phyloP scores from a whole-genome alignment of 257 asterid genomes.

The Forsythia suspensa region DNA sequence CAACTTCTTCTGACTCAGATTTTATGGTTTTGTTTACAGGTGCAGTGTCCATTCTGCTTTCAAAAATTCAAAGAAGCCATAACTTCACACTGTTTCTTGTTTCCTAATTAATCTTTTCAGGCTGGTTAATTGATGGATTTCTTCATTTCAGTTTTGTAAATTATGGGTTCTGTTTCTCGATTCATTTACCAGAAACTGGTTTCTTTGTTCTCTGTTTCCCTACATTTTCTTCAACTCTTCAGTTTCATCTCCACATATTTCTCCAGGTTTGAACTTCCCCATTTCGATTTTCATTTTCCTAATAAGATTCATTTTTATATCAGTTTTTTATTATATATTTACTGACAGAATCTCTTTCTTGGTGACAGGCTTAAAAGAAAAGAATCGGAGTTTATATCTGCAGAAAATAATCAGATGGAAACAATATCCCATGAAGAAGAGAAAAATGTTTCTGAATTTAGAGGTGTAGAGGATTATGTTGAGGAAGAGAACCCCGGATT shows the following conservation, averaged over 20 bases:
- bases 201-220: slow-evolving; percentile 34
- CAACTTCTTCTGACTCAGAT: slow-evolving; percentile 43
- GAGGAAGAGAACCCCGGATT: slow-evolving; percentile 35
- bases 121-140: slow-evolving; percentile 22
- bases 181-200: slow-evolving; percentile 40
- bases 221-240: slow-evolving; percentile 18
- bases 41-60: slow-evolving; percentile 49
- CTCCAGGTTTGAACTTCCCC: slow-evolving; percentile 44
- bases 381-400: too few relatives aligned
- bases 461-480: slow-evolving; percentile 8
- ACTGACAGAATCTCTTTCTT: too few relatives aligned
- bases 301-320: too few relatives aligned
- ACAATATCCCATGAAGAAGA: background rate
- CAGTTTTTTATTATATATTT: too few relatives aligned
- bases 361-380: too few relatives aligned
- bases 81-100: slow-evolving; percentile 31
- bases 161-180: slow-evolving; percentile 44
- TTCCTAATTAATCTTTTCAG: slow-evolving; percentile 32
- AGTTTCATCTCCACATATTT: slow-evolving; percentile 35
- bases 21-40: slow-evolving; percentile 34
- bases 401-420: too few relatives aligned
- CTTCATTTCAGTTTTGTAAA: slow-evolving; percentile 18
- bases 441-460: slow-evolving; percentile 4
- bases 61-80: slow-evolving; percentile 59
- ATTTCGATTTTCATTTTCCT: too few relatives aligned